Evolutionary conservation across 805 yeast genomes (phyloP).

Genomic region (Kuraishia hungarica): DNA sequence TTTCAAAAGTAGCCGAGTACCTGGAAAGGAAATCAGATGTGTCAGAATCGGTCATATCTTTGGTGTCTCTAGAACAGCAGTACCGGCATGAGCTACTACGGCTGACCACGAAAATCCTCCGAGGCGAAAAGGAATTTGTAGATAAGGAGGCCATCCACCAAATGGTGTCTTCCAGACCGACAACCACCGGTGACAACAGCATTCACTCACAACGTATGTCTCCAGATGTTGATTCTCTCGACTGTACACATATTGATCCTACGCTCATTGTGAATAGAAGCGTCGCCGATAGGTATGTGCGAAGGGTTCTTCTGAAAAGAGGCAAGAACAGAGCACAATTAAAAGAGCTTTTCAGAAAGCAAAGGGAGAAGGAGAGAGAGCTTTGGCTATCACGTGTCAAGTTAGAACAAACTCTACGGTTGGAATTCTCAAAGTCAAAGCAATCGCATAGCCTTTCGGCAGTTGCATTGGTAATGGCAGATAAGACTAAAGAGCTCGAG

Average conservation of each 20-base stretch:
- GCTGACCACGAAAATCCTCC: not conserved
- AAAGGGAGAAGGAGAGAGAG: not conserved
- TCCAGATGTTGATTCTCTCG: not conserved
- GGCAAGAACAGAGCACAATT: not conserved
- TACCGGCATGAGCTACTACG: not conserved
- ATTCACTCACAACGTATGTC: not conserved
- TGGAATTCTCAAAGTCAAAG: not conserved
- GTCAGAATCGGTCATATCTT: not conserved
- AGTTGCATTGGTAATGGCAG: not conserved
- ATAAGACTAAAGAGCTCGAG: not conserved
- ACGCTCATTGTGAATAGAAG: not conserved
- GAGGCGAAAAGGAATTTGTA: not conserved
- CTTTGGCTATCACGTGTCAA: not conserved
- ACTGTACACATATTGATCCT: not conserved
- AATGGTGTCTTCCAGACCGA: too few relatives aligned
- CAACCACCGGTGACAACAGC: too few relatives aligned
- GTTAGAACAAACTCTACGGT: not conserved
- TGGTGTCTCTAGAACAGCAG: not conserved
- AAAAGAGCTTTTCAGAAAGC: not conserved
- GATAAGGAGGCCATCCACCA: not conserved
- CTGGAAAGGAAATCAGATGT: not conserved
- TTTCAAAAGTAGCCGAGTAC: not conserved
- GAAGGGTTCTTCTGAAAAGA: not conserved
- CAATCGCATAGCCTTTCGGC: not conserved
- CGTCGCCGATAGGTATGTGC: not conserved